These are phyloP conservation scores for Sherardia arvensis DNA, from an alignment of 257 asterid species.

Conservation along the genomic window DNA sequence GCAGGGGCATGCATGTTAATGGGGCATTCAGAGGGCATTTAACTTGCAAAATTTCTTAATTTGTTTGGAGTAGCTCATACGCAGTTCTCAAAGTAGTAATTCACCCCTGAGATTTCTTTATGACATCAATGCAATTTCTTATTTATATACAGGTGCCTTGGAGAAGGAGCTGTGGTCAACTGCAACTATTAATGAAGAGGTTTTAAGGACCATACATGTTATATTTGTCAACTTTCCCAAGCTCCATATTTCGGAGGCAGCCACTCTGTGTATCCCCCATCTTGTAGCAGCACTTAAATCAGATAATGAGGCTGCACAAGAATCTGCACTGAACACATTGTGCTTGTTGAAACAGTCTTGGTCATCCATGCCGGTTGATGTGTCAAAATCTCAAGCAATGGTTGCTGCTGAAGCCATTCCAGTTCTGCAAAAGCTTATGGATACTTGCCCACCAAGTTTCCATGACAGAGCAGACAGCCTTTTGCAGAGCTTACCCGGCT, in stretches of 20 bases:
- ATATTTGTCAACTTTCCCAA: conserved; percentile 67
- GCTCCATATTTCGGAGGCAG: conserved; percentile 54
- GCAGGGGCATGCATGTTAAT: not conserved
- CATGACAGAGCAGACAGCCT: conserved; percentile 65
- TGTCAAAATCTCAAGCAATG: conserved; percentile 68
- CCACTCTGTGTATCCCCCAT: conserved; percentile 67
- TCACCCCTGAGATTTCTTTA: not conserved
- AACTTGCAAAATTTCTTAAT: not conserved
- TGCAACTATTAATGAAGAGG: conserved; percentile 58
- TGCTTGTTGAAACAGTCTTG: conserved; percentile 79
- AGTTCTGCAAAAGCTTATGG: conserved; percentile 53
- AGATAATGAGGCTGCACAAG: conserved; percentile 65
- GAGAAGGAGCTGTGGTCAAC: conserved; percentile 63
- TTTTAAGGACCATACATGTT: conserved; percentile 57
- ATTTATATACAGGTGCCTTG: conserved; percentile 59
- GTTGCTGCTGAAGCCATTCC: conserved; percentile 85
- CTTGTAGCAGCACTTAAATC: conserved; percentile 59
- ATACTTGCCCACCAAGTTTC: conserved; percentile 54
- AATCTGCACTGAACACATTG: conserved; percentile 45
- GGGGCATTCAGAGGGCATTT: not conserved
- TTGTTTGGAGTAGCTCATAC: not conserved
- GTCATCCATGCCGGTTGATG: conserved; percentile 65
- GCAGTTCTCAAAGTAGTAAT: not conserved
- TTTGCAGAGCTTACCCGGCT: conserved; percentile 72
- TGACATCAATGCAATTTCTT: conserved; percentile 2